These are phyloP conservation scores for Colletotrichum sp. DNA, from an alignment of 2,329 filamentous ascomycete species.

Conservation along the genomic window DNA sequence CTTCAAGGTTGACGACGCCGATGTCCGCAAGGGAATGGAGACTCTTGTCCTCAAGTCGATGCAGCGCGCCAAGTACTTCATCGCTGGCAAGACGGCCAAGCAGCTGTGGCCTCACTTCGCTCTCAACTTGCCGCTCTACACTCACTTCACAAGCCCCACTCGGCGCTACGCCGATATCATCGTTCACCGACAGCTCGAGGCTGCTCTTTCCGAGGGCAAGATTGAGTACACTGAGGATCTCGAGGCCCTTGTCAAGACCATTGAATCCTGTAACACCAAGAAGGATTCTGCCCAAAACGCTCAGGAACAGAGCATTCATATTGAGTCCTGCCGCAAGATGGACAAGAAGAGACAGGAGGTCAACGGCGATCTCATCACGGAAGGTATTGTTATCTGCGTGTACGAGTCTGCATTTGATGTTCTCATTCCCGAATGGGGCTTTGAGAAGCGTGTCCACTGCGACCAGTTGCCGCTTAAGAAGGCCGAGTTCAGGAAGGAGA, in stretches of 20 bases:
- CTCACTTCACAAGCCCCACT: slow-evolving; percentile 95
- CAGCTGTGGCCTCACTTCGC: slow-evolving; percentile 88
- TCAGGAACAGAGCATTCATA: slow-evolving; percentile 98
- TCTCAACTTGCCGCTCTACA: slow-evolving; percentile 91
- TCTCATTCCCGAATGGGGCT: slow-evolving; percentile 96
- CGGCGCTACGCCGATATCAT: slow-evolving; percentile 94
- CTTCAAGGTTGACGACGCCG: slow-evolving; percentile 88
- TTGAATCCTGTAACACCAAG: slow-evolving; percentile 97
- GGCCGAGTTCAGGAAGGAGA: slow-evolving; percentile 98
- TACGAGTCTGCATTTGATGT: slow-evolving; percentile 99
- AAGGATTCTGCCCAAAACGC: slow-evolving; percentile 98
- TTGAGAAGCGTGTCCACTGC: slow-evolving; percentile 99
- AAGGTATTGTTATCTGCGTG: slow-evolving; percentile 95
- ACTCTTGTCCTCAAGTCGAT: slow-evolving; percentile 94
- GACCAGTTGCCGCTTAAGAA: slow-evolving; percentile 98
- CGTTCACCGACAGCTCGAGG: slow-evolving; percentile 93
- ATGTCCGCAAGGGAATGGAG: slow-evolving; percentile 97
- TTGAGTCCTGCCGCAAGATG: slow-evolving; percentile 95
- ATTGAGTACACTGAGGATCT: slow-evolving; percentile 89
- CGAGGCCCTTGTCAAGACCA: slow-evolving; percentile 87
- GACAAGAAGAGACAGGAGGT: slow-evolving; percentile 87
- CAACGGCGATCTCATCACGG: slow-evolving; percentile 90
- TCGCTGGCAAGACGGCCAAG: slow-evolving; percentile 79
- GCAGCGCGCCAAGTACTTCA: slow-evolving; percentile 94
- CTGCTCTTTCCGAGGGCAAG: slow-evolving; percentile 80